Evolutionary conservation across 768 basidiomycete species (phyloP).

Genomic region (Rhodocollybia butyracea): DNA sequence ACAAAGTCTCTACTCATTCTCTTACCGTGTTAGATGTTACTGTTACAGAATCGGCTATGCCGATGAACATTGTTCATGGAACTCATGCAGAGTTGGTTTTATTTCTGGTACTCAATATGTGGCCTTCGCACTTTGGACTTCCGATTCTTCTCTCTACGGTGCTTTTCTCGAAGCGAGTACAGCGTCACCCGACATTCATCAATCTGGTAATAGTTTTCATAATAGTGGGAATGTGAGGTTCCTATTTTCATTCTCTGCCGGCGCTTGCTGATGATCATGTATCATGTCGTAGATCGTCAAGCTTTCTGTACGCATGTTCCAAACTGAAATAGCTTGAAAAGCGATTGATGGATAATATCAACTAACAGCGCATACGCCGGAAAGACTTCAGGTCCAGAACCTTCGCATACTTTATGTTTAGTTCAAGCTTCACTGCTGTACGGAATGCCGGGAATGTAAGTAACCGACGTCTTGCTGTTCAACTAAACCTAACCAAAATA

Average conservation of each 20-base stretch:
- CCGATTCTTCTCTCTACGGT: slow-evolving; percentile 40
- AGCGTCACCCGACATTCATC: slow-evolving; percentile 44
- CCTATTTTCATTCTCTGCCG: not conserved
- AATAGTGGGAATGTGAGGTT: slow-evolving; percentile 40
- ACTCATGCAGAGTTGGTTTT: slow-evolving; percentile 36
- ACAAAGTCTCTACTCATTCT: not conserved
- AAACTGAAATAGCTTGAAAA: not conserved
- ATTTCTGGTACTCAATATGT: slow-evolving; percentile 45
- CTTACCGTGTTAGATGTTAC: not conserved
- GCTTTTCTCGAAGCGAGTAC: slow-evolving; percentile 35
- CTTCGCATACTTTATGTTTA: slow-evolving; percentile 38
- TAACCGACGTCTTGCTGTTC: not conserved
- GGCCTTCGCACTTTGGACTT: slow-evolving; percentile 48
- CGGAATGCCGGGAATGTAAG: slow-evolving; percentile 46
- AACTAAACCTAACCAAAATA: not conserved
- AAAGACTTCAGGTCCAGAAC: slow-evolving; percentile 41
- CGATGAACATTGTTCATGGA: slow-evolving; percentile 38
- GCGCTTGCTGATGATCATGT: not conserved
- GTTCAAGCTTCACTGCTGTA: slow-evolving; percentile 46
- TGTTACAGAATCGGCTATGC: not conserved
- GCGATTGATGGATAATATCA: slow-evolving; percentile 6
- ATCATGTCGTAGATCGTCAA: slow-evolving; percentile 31
- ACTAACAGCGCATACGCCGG: slow-evolving; percentile 36
- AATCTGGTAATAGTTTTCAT: slow-evolving; percentile 45
- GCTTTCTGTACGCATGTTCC: slow-evolving; percentile 31